Evolutionary conservation across 169 alveolate genomes (phyloP), one percentile per base, ranked within the genome.

Genomic region (Cryptosporidium meleagridis): DNA sequence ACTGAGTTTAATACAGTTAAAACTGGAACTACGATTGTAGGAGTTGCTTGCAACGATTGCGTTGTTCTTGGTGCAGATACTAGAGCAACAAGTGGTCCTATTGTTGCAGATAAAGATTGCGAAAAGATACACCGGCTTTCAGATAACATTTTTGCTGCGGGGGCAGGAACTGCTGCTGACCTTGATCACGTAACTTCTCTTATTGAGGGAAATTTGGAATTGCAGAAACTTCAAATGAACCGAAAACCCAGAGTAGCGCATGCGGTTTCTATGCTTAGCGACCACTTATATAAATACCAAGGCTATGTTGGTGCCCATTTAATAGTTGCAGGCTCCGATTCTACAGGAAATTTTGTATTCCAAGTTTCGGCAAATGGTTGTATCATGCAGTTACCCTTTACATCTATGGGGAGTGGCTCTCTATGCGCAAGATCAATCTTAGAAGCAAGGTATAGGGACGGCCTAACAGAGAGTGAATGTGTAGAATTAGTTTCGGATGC

Each of bases 111-210:
- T 91, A 97, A 98, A 86, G 95, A 97, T 94, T 98, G 99, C 89
- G 95, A 95, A 85, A 98, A 98, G 95, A 94, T 98, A 48, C 99
- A 98, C 92, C 85, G 94, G 67, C 93, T 98, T 10, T 97, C 99
- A 67, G 99, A 98, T 75, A 96, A 96, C 86, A 97, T 98, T 85
- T 97, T 93, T 91, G 96, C 99, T 73, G 99, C 99, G 35, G 99
- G 99, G 29, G 99, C 99, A 39, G 99, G 99, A 48, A 97, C 98
- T 31, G 99, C 99, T 0, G 99, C 99, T 33, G 99, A 98, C 92
- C 94, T 97, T 69, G 99, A 97, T 71, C 99, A 97, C 85, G 98
- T 97, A 45, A 97, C 98, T 58, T 93, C 94, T 51, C 92, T 96
- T 97, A 89, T 97, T 37, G 96, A 93, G 58, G 94, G 97, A 45